phyloP scores from a whole-genome alignment of 208 protist genomes.

The Naegleria gruberi region DNA sequence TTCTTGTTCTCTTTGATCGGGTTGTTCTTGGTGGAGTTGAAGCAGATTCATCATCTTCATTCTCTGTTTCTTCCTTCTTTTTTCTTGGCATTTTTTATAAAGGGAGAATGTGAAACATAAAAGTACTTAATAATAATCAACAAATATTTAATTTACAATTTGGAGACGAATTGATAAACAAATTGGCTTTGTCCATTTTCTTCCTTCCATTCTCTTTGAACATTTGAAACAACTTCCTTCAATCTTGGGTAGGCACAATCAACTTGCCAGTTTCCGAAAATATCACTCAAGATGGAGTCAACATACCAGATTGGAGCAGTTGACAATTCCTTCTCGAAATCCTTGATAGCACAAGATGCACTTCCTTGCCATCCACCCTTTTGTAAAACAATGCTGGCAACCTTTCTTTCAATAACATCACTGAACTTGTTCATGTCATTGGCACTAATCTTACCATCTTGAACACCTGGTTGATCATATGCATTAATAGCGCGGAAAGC shows the following conservation, averaged over 20 bases:
- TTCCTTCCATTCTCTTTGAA: neutral
- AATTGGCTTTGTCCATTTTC: neutral
- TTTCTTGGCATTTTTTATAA: too few relatives aligned
- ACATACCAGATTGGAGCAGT: conserved; percentile 10
- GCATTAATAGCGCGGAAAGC: conserved; percentile 39
- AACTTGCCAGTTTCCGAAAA: conserved; percentile 4
- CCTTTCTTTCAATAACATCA: neutral
- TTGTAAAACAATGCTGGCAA: neutral
- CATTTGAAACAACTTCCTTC: neutral
- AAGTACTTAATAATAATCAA: too few relatives aligned
- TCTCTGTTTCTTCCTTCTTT: too few relatives aligned
- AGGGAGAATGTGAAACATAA: too few relatives aligned
- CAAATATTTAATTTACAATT: neutral
- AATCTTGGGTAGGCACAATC: neutral
- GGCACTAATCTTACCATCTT: conserved; percentile 41
- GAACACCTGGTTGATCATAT: conserved; percentile 47
- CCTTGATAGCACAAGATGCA: neutral
- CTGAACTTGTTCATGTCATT: conserved; percentile 22
- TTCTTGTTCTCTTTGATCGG: too few relatives aligned
- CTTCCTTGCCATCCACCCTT: neutral
- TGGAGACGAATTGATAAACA: neutral
- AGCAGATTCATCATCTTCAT: too few relatives aligned
- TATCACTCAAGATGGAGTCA: conserved; percentile 11
- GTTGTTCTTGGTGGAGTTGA: too few relatives aligned
- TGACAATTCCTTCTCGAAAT: neutral